Evolutionary conservation across 192 early-diverging fungal genomes (phyloP), one percentile per base, ranked within the genome.

Genomic region (Rhizoclosmatium globosum): DNA sequence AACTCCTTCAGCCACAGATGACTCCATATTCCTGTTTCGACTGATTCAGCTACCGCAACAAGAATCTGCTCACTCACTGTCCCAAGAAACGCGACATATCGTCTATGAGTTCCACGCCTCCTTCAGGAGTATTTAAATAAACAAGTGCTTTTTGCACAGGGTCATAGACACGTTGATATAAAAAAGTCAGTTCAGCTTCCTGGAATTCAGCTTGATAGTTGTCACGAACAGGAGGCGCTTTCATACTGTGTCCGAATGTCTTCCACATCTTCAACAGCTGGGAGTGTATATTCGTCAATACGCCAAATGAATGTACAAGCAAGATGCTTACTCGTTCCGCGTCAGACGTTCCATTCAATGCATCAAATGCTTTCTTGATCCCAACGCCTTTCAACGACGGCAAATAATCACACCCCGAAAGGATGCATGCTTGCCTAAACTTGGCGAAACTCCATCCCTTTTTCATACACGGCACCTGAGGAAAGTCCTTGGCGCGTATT

Each of bases 371-470:
- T 50, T 85, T 94, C 78, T 93, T 95, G 23, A 99, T 80, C 0
- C 97, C 98, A 50, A 99, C 89, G 2, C 96, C 94, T 2, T 91
- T 89, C 9, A 95, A 84, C 0, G 93, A 95, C 0, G 92, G 89
- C 19, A 96, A 80, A 76, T 99, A 99, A 74, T 99, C 98, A 80
- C 98, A 99, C n/a, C 98, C 98, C 0, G 94, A 91, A n/a, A 99
- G 68, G 45, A 99, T 99, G 76, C 96, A 96, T 94, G 97, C 94
- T 11, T 95, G 90, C 9, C 95, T 91, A 68, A 99, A 89, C 62
- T 86, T 83, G 1, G 76, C 81, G 31, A 85, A 68, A 2, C 70
- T 81, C 93, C 93, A 94, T 84, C 86, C 62, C 53, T 74, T 71
- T 13, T 81, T 78, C 74, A 86, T 76, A n/a, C 74, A 81, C 44